Percentiles rank a stretch among this genome's conserved stretches.
These are phyloP conservation scores for Aureobasidium musti DNA, from an alignment of 2,329 filamentous ascomycete genomes.

Conservation along the genomic window DNA sequence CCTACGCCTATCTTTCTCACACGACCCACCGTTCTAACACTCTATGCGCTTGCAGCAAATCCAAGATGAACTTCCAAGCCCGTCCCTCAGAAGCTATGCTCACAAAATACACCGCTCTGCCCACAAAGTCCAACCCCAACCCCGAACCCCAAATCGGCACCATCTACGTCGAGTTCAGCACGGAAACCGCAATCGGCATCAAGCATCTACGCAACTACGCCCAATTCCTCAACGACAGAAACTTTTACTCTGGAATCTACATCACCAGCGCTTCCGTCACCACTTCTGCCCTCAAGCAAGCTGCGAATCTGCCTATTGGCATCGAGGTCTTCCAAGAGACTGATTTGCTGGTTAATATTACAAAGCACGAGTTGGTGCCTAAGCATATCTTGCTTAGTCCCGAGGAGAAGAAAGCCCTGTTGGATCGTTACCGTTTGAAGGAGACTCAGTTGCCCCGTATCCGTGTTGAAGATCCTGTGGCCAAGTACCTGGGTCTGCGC, in stretches of 20 bases:
- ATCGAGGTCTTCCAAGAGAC: constrained; percentile 96
- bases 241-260: constrained; percentile 88
- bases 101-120: constrained; percentile 74
- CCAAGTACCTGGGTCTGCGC: constrained; percentile 85
- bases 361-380: constrained; percentile 93
- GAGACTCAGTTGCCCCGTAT: constrained; percentile 96
- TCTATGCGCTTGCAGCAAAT: constrained; percentile 60
- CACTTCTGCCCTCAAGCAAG: constrained; percentile 82
- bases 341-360: constrained; percentile 96
- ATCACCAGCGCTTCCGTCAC: constrained; percentile 81
- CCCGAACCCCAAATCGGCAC: constrained; percentile 70
- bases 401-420: constrained; percentile 82
- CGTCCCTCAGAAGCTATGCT: constrained; percentile 83
- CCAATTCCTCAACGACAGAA: constrained; percentile 73
- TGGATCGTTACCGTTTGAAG: constrained; percentile 91
- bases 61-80: constrained; percentile 83
- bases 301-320: constrained; percentile 72
- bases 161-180: constrained; percentile 91
- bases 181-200: constrained; percentile 78
- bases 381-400: constrained; percentile 87
- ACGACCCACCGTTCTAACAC: constrained; percentile 12
- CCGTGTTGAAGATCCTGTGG: constrained; percentile 86
- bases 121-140: constrained; percentile 67
- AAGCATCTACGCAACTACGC: constrained; percentile 91
- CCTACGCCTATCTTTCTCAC: not conserved